Base-by-base conservation (phyloP, 1,139 yeast genomes). In the Schizosaccharomyces versatilis region DNA sequence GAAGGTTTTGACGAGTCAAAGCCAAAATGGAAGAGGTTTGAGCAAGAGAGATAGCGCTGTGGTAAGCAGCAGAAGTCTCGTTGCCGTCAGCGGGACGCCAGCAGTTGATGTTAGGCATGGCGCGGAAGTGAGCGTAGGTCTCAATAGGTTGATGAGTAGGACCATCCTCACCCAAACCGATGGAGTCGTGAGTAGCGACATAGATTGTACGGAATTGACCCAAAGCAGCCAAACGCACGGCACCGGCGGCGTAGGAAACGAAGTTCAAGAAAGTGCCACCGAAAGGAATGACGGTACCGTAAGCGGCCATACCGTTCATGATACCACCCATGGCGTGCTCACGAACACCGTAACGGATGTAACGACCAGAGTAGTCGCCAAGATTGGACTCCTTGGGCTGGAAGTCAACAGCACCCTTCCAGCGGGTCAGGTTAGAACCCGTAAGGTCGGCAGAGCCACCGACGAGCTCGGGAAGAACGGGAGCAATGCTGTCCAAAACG, bases 21-120 rank as follows among this genome's bases (percentile, higher is more conserved):
- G 97, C 96, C 70, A 90, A 74, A 65, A 93, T 74, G 59, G 93
- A 77, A 62, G 99, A 98, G 57, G 95, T 85, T 64, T 75, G 72
- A 60, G 72, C 76, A 58, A 81, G 73, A 67, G 76, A 79, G 61
- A 90, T 66, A 57, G 98, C 84, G 63, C 75, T 74, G 72, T 77
- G 73, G 80, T 90, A 90, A 61, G 98, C 95, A 67, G 97, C 99
- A 62, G 96, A 84, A 62, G 84, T 81, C 76, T 90, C 99, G 71
- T 90, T 90, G 75, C 99, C 99, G 70, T 93, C 98, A 68, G 98
- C 98, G 64, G 98, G 98, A 79, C 99, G 85, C 97, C 97, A 90
- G 60, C 90, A 97, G 69, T 81, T 78, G 65, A 80, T 67, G 77
- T 93, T 93, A 74, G 99, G 99, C 65, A 78, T 69, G 62, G 98